Conservation (phyloP, 2,329 filamentous ascomycete genomes). For the Thielaviopsis populi region DNA sequence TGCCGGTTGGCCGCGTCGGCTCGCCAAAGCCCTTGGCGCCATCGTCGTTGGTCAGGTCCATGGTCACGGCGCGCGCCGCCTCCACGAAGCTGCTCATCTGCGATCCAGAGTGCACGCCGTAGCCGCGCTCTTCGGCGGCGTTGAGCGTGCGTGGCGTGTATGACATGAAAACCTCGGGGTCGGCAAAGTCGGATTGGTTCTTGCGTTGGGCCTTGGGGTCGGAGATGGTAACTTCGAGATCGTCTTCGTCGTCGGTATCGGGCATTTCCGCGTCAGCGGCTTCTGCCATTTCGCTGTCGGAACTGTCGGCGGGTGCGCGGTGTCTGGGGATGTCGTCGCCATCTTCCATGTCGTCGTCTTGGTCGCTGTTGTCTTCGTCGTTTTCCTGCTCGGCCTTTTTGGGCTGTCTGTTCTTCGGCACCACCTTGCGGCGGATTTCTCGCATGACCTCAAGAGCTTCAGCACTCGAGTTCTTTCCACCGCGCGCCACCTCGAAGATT, state of each 20-base stretch:
- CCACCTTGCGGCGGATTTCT: conserved; percentile 53
- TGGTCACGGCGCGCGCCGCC: conserved; percentile 70
- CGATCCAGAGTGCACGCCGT: conserved; percentile 76
- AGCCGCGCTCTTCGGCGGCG: conserved; percentile 75
- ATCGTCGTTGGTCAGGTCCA: conserved; percentile 90
- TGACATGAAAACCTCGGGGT: conserved; percentile 89
- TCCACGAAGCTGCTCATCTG: conserved; percentile 60
- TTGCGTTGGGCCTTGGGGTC: conserved; percentile 32
- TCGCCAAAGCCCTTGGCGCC: conserved; percentile 63
- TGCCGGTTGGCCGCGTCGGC: conserved; percentile 44
- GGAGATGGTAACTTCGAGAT: conserved; percentile 56
- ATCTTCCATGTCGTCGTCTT: conserved; percentile 26
- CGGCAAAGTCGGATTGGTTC: conserved; percentile 53
- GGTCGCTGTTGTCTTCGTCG: conserved; percentile 21
- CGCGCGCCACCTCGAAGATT: conserved; percentile 82
- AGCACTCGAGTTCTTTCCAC: conserved; percentile 44
- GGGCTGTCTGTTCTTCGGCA: conserved; percentile 36
- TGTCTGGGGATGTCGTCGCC: conserved; percentile 17
- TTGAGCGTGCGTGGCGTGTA: conserved; percentile 75
- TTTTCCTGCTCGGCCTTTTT: conserved; percentile 25
- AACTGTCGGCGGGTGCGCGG: conserved; percentile 20
- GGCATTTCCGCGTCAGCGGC: conserved; percentile 37
- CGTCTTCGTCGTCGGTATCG: conserved; percentile 44
- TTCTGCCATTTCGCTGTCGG: conserved; percentile 26
- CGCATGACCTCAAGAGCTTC: conserved; percentile 66